A percentile compares a stretch with the other conserved stretches of the same genome.
phyloP scores from a whole-genome alignment of 2,329 filamentous ascomycete genomes.

The Arthrobotrys conoides region DNA sequence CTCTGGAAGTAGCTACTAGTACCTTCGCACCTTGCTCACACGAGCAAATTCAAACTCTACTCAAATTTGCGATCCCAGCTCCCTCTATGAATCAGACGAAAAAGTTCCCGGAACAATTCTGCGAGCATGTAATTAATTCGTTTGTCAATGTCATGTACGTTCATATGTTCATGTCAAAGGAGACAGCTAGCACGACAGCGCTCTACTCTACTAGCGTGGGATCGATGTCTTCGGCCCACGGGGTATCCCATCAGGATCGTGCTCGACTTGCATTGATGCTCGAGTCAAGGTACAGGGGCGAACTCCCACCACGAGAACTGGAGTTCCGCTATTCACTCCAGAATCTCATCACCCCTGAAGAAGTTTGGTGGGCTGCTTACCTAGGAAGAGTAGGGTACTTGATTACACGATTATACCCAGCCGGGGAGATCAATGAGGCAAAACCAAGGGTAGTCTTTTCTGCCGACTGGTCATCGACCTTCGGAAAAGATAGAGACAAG shows the following conservation, averaged over 20 bases:
- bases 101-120: neutral
- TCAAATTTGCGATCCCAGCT: conserved; percentile 70
- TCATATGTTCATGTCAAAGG: conserved; percentile 71
- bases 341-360: conserved; percentile 71
- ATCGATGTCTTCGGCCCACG: conserved; percentile 78
- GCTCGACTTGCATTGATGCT: conserved; percentile 79
- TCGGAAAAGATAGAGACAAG: conserved; percentile 10
- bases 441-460: conserved; percentile 59
- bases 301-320: conserved; percentile 73
- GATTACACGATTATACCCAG: conserved; percentile 74
- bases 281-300: conserved; percentile 81
- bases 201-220: conserved; percentile 79
- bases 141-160: conserved; percentile 74
- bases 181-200: conserved; percentile 75
- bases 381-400: conserved; percentile 75
- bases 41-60: conserved; percentile 69
- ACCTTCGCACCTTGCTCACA: conserved; percentile 71
- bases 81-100: conserved; percentile 68
- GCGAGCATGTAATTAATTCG: conserved; percentile 69
- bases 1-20: conserved; percentile 75
- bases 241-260: conserved; percentile 79
- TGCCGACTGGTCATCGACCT: conserved; percentile 36
- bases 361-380: conserved; percentile 77
- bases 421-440: conserved; percentile 69
- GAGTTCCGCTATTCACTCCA: conserved; percentile 69